Base-by-base conservation (phyloP, 257 asterid species). In the Penstemon davidsonii region DNA sequence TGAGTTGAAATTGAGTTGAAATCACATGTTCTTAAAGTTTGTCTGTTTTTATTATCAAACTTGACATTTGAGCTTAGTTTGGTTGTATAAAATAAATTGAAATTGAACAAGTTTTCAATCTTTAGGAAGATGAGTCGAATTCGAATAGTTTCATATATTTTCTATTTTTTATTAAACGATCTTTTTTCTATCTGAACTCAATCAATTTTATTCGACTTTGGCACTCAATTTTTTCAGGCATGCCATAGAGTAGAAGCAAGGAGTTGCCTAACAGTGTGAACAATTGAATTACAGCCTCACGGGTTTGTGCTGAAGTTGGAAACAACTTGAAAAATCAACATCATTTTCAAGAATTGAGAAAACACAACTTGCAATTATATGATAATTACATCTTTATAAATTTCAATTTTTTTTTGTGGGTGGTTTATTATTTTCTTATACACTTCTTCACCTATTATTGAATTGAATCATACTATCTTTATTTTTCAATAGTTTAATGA, bases 251-350 rank as follows among this genome's bases (percentile, higher is more conserved):
- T 19, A 56, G 58, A 46, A 69, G 66, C 68, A 61, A 51, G 41
- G 55, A 61, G 46, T 3, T 59, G 42, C 18, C 3, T 6, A 49
- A 49, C 53, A 49, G 25, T 18, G 36, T 61, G 49, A 60, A 52
- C 44, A 1, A 5, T 18, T 38, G 38, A 62, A 61, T 19, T 12
- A 19, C 33, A 41, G 46, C 56, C 25, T 18, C n/a, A 11, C 46
- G 19, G 38, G 12, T 2, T 10, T 8, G 25, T 18, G 63, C 47
- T 62, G 41, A 46, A 55, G n/a, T 33, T 65, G 39, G 49, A 59
- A 18, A 7, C 54, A 3, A n/a, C 47, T 54, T 45, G 39, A 39
- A 43, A 60, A 59, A 74, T 74, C 78, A 68, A 25, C 74, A 74
- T 67, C 78, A 68, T 47, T 36, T n/a, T n/a, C 3, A 36, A 55